Evolutionary conservation across 768 basidiomycete genomes (phyloP).

Genomic region (Suillus subluteus): DNA sequence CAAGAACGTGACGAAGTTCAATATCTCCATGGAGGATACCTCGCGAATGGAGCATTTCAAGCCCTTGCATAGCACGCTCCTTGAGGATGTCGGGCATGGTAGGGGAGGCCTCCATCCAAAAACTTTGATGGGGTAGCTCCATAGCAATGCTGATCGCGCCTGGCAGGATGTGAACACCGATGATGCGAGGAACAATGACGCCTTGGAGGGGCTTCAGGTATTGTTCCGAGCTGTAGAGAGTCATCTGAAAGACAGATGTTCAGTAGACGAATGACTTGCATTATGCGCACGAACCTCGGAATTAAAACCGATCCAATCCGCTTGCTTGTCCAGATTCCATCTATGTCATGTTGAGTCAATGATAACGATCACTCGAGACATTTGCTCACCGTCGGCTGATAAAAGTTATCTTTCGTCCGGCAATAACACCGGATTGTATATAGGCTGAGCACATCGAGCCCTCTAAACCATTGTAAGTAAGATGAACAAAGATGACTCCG

Average conservation of each 20-base stretch:
- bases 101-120: constrained; percentile 64
- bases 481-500: not conserved
- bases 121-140: constrained; percentile 58
- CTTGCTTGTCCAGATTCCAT: constrained; percentile 36
- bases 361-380: not conserved
- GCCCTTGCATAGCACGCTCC: constrained; percentile 52
- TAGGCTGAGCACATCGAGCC: constrained; percentile 42
- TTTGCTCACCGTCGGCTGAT: constrained; percentile 41
- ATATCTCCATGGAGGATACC: constrained; percentile 54
- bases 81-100: constrained; percentile 61
- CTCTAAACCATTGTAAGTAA: constrained; percentile 26
- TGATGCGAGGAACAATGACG: constrained; percentile 52
- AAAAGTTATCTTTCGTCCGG: constrained; percentile 32
- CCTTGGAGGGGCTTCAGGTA: constrained; percentile 58
- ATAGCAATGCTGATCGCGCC: constrained; percentile 46
- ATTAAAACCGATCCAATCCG: constrained; percentile 43
- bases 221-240: constrained; percentile 48
- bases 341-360: constrained; percentile 19
- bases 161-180: constrained; percentile 48
- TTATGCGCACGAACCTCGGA: constrained; percentile 37
- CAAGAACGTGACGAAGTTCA: constrained; percentile 55
- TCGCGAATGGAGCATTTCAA: constrained; percentile 48
- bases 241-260: constrained; percentile 43
- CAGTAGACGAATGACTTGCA: constrained; percentile 2
- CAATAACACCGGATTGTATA: constrained; percentile 38